Base-by-base conservation (phyloP, 768 basidiomycete species). In the Russula vinacea region DNA sequence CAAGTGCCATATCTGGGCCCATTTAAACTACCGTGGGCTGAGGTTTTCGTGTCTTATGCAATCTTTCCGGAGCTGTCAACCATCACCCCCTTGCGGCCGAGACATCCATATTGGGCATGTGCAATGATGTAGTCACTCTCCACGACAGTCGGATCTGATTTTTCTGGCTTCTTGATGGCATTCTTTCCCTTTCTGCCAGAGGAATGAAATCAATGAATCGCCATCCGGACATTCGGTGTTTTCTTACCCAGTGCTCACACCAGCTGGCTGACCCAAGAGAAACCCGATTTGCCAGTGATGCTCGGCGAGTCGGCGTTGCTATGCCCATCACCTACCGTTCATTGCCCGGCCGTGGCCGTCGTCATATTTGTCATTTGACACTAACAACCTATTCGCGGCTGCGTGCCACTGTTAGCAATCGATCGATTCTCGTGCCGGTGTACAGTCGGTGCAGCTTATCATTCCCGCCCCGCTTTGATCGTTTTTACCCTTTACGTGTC, bases 381-480 rank as follows among this genome's bases (percentile, higher is more conserved):
- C 22, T 4, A 22, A 10, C 22, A 29, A 8, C 45, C 11, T 10
- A 0, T n/a, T 45, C 45, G 5, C 22, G n/a, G n/a, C 5, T 47
- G n/a, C n/a, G n/a, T 10, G 22, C 13, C 11, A 4, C 11, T 5
- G 45, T 47, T 47, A n/a, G n/a, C 10, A 11, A 45, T 10, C n/a
- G 0, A 45, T 9, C 9, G 44, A 45, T 45, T 22, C n/a, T 44
- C 19, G 19, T 19, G 19, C 19, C 8, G 39, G 49, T 51, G 55
- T 49, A 49, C n/a, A n/a, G n/a, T n/a, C n/a, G 3, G 50, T 42
- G 56, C 55, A 8, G 22, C 32, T 55, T 11, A 62, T 56, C 39
- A 5, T 32, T 3, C 11, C 33, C 17, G 19, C 24, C 56, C 57
- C 56, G 51, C 35, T 47, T 47, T 47, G 45, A 47, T 47, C 45